Evolutionary conservation across 225 moss, liverwort and hornwort genomes (phyloP).

Genomic region (Asterella californica): DNA sequence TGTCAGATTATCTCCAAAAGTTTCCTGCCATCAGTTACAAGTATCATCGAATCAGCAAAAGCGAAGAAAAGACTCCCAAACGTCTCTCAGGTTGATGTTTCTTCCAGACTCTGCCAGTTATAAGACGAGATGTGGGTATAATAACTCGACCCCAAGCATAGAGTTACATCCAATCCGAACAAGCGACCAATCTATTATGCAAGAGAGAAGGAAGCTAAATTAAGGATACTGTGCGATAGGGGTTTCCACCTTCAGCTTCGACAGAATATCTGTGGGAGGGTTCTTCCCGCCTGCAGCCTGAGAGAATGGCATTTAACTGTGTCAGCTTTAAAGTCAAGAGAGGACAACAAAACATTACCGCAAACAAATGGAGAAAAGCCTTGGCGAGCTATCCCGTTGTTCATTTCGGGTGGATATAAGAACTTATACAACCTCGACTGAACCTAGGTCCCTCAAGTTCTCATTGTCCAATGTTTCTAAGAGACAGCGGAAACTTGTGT

Average conservation of each 20-base stretch:
- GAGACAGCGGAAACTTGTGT: not conserved
- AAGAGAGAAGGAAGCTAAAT: not conserved
- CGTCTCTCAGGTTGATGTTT: no score
- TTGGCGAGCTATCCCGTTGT: not conserved
- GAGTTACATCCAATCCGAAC: no score
- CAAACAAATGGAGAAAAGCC: not conserved
- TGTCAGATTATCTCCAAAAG: constrained; percentile 69
- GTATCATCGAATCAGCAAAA: not conserved
- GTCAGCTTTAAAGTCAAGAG: not conserved
- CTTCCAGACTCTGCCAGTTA: no score
- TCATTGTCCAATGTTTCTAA: not conserved
- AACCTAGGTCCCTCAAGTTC: not conserved
- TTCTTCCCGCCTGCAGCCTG: constrained; percentile 34
- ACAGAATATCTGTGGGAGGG: constrained; percentile 30
- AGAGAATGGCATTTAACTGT: not conserved
- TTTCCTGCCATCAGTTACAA: constrained; percentile 49
- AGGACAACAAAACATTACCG: not conserved
- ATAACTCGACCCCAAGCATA: no score
- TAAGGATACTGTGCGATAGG: not conserved
- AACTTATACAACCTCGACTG: not conserved
- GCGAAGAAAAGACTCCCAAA: no score
- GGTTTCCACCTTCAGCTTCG: constrained; percentile 15
- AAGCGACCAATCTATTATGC: no score
- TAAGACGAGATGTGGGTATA: no score
- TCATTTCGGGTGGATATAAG: not conserved